phyloP scores from a whole-genome alignment of 495 filamentous ascomycete genomes.

The Wilcoxina mikolae region DNA sequence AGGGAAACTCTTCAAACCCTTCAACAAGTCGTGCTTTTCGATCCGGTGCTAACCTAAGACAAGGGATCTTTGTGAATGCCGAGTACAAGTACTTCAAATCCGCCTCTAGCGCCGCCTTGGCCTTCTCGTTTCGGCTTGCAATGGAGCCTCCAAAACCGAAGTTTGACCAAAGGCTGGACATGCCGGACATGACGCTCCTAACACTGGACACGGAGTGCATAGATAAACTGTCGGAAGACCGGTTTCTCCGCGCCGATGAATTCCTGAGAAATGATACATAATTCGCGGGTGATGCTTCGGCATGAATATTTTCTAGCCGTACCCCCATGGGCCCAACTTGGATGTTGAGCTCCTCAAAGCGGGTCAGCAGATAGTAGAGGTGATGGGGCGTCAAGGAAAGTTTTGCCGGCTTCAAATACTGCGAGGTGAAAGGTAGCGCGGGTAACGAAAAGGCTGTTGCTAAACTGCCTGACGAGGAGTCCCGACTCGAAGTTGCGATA shows the following conservation, averaged over 20 bases:
- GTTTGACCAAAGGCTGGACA: conserved; percentile 82
- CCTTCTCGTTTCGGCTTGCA: conserved; percentile 65
- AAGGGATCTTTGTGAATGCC: conserved; percentile 95
- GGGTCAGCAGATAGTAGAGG: conserved; percentile 85
- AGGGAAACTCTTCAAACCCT: conserved; percentile 94
- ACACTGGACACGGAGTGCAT: conserved; percentile 93
- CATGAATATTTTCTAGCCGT: conserved; percentile 82
- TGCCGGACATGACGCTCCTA: conserved; percentile 89
- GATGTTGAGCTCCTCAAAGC: conserved; percentile 84
- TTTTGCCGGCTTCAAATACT: conserved; percentile 73
- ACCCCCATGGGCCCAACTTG: conserved; percentile 90
- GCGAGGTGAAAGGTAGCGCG: conserved; percentile 66
- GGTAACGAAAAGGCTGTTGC: conserved; percentile 76
- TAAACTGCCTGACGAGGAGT: conserved; percentile 54
- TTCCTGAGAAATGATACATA: conserved; percentile 93
- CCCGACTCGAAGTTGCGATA: conserved; percentile 38
- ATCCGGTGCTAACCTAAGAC: conserved; percentile 73
- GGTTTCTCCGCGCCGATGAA: conserved; percentile 50
- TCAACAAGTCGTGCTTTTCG: conserved; percentile 74
- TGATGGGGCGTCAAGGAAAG: conserved; percentile 93
- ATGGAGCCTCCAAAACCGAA: conserved; percentile 63
- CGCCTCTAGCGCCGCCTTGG: conserved; percentile 65
- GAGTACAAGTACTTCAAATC: conserved; percentile 95
- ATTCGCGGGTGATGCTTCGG: conserved; percentile 67
- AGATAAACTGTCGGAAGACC: conserved; percentile 69